Conservation (phyloP, 108 stramenopile species). For the Bacterosira constricta region DNA sequence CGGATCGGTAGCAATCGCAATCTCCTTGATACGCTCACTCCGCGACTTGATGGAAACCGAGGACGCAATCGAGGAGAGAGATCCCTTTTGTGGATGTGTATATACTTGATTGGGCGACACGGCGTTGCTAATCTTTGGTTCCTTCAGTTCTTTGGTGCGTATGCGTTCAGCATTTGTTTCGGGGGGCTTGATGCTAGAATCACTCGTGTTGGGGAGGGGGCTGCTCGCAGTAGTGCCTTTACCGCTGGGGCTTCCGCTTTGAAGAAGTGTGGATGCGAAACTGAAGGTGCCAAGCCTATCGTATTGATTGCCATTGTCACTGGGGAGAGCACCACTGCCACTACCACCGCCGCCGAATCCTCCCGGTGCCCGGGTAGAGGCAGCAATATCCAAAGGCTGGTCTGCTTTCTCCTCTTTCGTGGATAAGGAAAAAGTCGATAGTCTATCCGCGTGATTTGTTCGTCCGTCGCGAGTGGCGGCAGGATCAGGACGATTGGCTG, state of each 20-base stretch:
- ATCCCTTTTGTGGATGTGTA: conserved; percentile 1
- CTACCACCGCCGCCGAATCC: no score
- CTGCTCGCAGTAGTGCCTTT: conserved; percentile 7
- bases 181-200: conserved; percentile 4
- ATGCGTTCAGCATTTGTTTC: neutral
- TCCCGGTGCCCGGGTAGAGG: neutral
- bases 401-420: neutral
- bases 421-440: conserved; percentile 11
- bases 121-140: neutral
- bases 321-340: neutral
- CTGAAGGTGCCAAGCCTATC: conserved; percentile 25
- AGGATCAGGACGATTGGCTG: neutral
- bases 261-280: conserved; percentile 6
- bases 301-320: conserved; percentile 3
- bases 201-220: neutral
- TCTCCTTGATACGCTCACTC: conserved; percentile 36
- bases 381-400: no score
- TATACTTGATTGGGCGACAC: neutral
- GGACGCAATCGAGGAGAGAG: conserved; percentile 44
- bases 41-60: conserved; percentile 36
- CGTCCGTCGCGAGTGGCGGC: neutral
- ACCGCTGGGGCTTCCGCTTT: neutral
- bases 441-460: conserved; percentile 7
- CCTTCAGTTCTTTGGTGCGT: neutral
- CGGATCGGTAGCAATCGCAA: conserved; percentile 26